Evolutionary conservation across 2,329 filamentous ascomycete species (phyloP).

Genomic region (Epichloe amarillans): DNA sequence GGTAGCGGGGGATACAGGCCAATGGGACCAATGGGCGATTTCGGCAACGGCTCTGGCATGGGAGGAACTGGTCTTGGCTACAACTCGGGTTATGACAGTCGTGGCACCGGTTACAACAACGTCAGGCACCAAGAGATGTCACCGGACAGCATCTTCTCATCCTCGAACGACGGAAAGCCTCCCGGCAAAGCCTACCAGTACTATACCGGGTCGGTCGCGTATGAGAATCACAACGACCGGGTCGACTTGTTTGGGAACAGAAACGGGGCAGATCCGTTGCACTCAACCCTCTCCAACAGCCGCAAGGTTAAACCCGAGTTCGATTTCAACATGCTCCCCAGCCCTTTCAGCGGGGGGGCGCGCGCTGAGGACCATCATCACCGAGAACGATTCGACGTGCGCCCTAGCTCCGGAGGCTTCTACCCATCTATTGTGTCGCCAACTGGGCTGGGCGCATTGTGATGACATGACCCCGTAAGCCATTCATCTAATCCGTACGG

Average conservation of each 20-base stretch:
- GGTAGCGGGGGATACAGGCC: slow-evolving; percentile 35
- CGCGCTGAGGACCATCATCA: slow-evolving; percentile 24
- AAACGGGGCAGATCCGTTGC: slow-evolving; percentile 20
- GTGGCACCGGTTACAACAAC: slow-evolving; percentile 24
- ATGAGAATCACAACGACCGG: slow-evolving; percentile 32
- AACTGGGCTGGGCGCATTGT: slow-evolving; percentile 23
- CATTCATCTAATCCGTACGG: not conserved
- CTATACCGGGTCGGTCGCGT: slow-evolving; percentile 36
- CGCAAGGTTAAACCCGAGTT: slow-evolving; percentile 37
- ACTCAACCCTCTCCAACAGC: slow-evolving; percentile 13
- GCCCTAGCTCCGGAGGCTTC: slow-evolving; percentile 36
- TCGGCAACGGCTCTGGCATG: slow-evolving; percentile 22
- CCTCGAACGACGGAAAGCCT: slow-evolving; percentile 36
- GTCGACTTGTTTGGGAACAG: slow-evolving; percentile 37
- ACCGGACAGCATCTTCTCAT: slow-evolving; percentile 34
- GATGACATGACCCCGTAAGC: slow-evolving; percentile 22
- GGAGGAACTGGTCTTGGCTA: slow-evolving; percentile 16
- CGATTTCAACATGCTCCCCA: slow-evolving; percentile 31
- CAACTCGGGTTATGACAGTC: slow-evolving; percentile 14
- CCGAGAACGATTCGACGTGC: slow-evolving; percentile 39
- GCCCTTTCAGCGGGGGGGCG: slow-evolving; percentile 23
- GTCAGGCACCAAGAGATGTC: slow-evolving; percentile 36
- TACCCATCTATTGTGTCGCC: slow-evolving; percentile 38
- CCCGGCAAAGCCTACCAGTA: slow-evolving; percentile 41
- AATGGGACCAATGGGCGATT: slow-evolving; percentile 16